These are phyloP conservation scores for Gossypium raimondii DNA, from an alignment of 345 rosid genomes.

Conservation along the genomic window DNA sequence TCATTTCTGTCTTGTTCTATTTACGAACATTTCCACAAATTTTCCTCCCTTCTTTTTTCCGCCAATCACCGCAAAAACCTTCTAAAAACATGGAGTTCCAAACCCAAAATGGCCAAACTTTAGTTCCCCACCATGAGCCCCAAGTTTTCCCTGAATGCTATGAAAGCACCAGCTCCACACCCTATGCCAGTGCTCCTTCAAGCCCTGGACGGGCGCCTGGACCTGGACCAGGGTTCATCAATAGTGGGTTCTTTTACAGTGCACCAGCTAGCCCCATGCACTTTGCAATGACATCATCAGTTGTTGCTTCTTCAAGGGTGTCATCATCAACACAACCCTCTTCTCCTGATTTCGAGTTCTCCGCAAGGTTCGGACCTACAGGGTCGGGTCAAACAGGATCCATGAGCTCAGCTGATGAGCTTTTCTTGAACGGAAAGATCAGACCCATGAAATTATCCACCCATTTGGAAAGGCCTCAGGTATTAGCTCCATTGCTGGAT, in stretches of 20 bases:
- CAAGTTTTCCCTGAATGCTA: conserved; percentile 28
- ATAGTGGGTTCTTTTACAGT: conserved; percentile 71
- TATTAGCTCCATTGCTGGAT: conserved; percentile 65
- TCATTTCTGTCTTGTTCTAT: not conserved
- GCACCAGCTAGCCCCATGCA: conserved; percentile 97
- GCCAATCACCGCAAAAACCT: not conserved
- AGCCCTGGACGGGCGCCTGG: conserved; percentile 55
- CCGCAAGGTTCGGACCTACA: conserved; percentile 42
- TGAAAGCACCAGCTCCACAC: conserved; percentile 78
- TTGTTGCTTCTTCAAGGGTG: conserved; percentile 5
- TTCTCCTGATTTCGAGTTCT: conserved; percentile 63
- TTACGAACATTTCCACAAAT: not conserved
- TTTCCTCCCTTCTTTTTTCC: not conserved
- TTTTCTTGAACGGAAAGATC: conserved; percentile 86
- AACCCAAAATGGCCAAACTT: not conserved
- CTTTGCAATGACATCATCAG: conserved; percentile 38
- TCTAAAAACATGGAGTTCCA: conserved; percentile 31
- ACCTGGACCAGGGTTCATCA: not conserved
- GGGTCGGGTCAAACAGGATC: conserved; percentile 46
- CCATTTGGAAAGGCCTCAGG: conserved; percentile 77
- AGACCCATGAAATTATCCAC: conserved; percentile 86
- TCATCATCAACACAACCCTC: conserved; percentile 24
- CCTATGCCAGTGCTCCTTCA: conserved; percentile 95
- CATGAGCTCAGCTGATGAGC: conserved; percentile 91
- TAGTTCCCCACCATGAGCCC: not conserved